phyloP scores from a whole-genome alignment of 768 basidiomycete species.

The Lactifluus subvellereus region DNA sequence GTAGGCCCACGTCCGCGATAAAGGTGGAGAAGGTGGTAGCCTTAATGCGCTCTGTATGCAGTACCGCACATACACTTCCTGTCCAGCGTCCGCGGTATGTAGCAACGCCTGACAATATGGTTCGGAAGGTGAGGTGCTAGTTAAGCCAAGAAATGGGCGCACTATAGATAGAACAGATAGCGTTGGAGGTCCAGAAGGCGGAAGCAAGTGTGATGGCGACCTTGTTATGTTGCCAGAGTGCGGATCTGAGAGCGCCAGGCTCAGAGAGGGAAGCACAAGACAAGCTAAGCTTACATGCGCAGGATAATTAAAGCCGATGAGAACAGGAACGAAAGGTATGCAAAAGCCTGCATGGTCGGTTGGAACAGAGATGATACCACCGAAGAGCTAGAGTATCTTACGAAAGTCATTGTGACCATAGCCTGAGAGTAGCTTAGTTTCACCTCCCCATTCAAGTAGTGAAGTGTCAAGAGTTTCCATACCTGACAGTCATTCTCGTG shows the following conservation, averaged over 20 bases:
- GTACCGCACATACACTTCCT: neutral
- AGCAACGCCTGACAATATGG: neutral
- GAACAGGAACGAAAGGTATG: neutral
- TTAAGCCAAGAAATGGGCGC: neutral
- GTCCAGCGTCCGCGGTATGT: neutral
- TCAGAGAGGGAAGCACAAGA: neutral
- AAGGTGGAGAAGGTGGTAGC: neutral
- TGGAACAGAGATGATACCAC: neutral
- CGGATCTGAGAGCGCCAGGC: neutral
- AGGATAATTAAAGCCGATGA: slow-evolving; percentile 10
- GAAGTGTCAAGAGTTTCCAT: neutral
- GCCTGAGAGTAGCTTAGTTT: neutral
- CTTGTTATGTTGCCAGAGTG: slow-evolving; percentile 4
- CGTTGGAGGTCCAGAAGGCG: neutral
- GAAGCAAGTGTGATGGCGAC: neutral
- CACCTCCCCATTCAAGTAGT: neutral
- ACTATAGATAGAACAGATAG: neutral
- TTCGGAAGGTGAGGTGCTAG: neutral
- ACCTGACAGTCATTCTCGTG: neutral
- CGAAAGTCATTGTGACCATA: neutral
- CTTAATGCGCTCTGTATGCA: neutral
- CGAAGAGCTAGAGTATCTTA: neutral
- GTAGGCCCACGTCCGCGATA: neutral
- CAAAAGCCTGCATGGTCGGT: neutral
- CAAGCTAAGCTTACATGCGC: neutral